A percentile compares a stretch with the other conserved stretches of the same genome.
These are phyloP conservation scores for Boletus sp. DNA, from an alignment of 768 basidiomycete species.

Conservation along the genomic window DNA sequence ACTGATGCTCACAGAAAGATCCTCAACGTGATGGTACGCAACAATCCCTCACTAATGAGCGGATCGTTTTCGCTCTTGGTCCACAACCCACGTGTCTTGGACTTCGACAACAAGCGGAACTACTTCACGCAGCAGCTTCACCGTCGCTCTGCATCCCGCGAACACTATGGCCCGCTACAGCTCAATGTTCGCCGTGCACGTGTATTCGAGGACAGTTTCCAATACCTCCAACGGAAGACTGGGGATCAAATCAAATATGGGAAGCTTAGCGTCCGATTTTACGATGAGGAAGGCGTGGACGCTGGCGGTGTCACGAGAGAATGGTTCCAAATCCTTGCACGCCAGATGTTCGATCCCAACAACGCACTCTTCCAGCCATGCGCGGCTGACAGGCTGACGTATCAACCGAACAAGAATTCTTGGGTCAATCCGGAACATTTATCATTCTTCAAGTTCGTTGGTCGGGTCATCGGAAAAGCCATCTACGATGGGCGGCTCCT, in stretches of 20 bases:
- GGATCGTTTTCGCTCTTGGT: slow-evolving; percentile 97
- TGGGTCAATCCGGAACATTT: slow-evolving; percentile 95
- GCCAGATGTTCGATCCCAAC: slow-evolving; percentile 99
- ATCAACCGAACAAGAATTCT: slow-evolving; percentile 93
- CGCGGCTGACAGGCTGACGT: slow-evolving; percentile 90
- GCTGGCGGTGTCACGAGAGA: slow-evolving; percentile 97
- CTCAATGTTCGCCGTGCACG: slow-evolving; percentile 86
- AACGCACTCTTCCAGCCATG: slow-evolving; percentile 98
- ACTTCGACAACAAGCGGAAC: slow-evolving; percentile 99
- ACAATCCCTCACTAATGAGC: slow-evolving; percentile 96
- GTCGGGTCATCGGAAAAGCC: slow-evolving; percentile 95
- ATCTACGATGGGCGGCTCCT: slow-evolving; percentile 95
- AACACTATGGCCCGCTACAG: slow-evolving; percentile 81
- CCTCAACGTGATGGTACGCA: slow-evolving; percentile 96
- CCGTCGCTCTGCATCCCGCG: slow-evolving; percentile 72
- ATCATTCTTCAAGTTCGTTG: slow-evolving; percentile 98
- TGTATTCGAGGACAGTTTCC: slow-evolving; percentile 98
- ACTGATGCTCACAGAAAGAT: slow-evolving; percentile 92
- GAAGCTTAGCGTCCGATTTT: slow-evolving; percentile 94
- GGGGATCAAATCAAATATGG: slow-evolving; percentile 98
- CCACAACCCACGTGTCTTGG: slow-evolving; percentile 92
- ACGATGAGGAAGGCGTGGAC: slow-evolving; percentile 97
- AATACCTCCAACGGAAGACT: slow-evolving; percentile 81
- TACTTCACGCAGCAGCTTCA: slow-evolving; percentile 93
- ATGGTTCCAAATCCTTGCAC: slow-evolving; percentile 97